Conservation (phyloP, 2,329 filamentous ascomycete species). For the Arthrocladium fulminans region DNA sequence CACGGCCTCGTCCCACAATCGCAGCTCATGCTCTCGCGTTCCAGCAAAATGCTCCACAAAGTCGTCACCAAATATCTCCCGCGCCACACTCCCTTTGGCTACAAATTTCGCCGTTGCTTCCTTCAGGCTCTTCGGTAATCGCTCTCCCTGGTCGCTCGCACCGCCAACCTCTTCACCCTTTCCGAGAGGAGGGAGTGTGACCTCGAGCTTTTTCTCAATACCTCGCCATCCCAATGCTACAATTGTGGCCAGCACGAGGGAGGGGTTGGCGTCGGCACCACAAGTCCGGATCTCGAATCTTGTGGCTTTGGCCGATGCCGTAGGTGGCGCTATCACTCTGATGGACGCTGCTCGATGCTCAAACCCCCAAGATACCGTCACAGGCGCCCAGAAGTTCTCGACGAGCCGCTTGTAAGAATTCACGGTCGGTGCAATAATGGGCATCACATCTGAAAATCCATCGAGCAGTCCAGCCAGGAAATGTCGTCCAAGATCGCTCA, state of each 20-base stretch:
- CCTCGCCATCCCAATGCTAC: conserved; percentile 84
- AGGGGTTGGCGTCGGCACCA: conserved; percentile 87
- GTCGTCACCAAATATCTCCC: conserved; percentile 85
- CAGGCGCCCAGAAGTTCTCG: conserved; percentile 98
- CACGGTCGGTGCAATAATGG: conserved; percentile 82
- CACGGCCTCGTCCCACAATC: conserved; percentile 89
- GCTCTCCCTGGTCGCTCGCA: conserved; percentile 58
- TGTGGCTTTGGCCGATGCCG: conserved; percentile 72
- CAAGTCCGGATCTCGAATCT: conserved; percentile 88
- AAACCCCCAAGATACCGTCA: conserved; percentile 93
- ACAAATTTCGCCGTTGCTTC: conserved; percentile 76
- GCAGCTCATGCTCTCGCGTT: conserved; percentile 81
- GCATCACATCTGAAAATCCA: conserved; percentile 91
- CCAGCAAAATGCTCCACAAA: conserved; percentile 96
- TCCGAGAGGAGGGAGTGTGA: conserved; percentile 71
- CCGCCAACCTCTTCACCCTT: conserved; percentile 77
- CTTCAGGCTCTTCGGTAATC: conserved; percentile 74
- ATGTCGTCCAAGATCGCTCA: conserved; percentile 83
- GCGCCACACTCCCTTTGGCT: conserved; percentile 70
- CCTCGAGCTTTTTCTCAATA: conserved; percentile 81
- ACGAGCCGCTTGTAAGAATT: conserved; percentile 98
- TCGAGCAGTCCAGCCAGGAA: conserved; percentile 87
- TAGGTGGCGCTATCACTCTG: conserved; percentile 80
- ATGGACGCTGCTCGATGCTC: conserved; percentile 92
- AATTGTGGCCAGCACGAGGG: conserved; percentile 77